phyloP scores from a whole-genome alignment of 768 basidiomycete species.

The Cystobasidium onofrii region DNA sequence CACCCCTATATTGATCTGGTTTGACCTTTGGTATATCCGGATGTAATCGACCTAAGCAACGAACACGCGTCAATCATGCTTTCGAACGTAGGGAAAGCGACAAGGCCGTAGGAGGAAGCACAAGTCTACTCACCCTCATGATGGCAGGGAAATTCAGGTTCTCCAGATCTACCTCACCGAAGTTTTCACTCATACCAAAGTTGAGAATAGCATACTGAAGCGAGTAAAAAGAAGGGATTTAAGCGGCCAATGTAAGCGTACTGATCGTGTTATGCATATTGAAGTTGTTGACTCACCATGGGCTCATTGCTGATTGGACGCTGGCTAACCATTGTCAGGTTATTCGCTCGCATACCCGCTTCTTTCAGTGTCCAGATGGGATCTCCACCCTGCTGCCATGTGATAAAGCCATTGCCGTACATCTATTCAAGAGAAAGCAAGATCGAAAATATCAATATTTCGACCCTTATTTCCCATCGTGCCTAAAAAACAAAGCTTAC shows the following conservation, averaged over 20 bases:
- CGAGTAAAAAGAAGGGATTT: background rate
- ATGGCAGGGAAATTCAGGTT: conserved; percentile 64
- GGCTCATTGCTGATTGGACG: conserved; percentile 78
- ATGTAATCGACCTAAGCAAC: conserved; percentile 78
- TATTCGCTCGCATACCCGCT: conserved; percentile 61
- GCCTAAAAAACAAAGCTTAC: too few species aligned
- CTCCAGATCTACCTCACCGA: conserved; percentile 50
- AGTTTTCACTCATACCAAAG: conserved; percentile 44
- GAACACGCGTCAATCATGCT: too few species aligned
- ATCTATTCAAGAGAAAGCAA: background rate
- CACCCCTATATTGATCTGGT: conserved; percentile 53
- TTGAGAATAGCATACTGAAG: conserved; percentile 54
- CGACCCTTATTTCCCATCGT: too few species aligned
- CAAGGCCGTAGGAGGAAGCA: too few species aligned
- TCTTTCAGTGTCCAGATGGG: conserved; percentile 65
- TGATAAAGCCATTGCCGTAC: conserved; percentile 61
- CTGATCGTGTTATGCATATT: background rate
- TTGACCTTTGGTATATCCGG: conserved; percentile 72
- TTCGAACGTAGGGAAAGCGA: too few species aligned
- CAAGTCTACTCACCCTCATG: background rate
- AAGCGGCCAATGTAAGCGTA: background rate
- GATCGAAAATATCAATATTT: background rate
- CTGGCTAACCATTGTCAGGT: conserved; percentile 53
- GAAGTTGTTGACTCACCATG: background rate
- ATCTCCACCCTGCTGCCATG: conserved; percentile 64